phyloP scores from a whole-genome alignment of 2,329 filamentous ascomycete species.

The Gnomoniopsis smithogilvyi region DNA sequence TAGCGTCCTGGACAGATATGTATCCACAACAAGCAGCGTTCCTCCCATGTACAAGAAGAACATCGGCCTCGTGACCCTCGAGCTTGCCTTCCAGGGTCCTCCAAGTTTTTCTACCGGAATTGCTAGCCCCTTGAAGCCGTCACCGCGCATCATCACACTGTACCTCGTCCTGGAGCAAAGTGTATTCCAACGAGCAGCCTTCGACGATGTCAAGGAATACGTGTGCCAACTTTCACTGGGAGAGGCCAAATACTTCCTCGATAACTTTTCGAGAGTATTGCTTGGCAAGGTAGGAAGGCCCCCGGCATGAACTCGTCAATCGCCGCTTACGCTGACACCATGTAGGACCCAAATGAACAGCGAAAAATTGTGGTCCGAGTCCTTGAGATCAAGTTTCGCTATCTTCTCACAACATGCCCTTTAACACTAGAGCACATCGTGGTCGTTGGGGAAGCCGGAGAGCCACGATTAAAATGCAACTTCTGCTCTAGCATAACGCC shows the following conservation, averaged over 20 bases:
- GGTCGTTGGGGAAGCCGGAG: constrained; percentile 21
- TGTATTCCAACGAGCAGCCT: constrained; percentile 30
- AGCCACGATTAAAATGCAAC: constrained; percentile 21
- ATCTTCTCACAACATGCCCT: constrained; percentile 39
- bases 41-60: constrained; percentile 33
- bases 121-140: constrained; percentile 11
- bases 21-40: constrained; percentile 24
- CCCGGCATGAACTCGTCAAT: neutral
- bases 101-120: constrained; percentile 16
- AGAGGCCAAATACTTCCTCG: constrained; percentile 38
- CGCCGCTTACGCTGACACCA: neutral
- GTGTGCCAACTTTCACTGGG: constrained; percentile 37
- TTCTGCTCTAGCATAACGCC: constrained; percentile 15
- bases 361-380: constrained; percentile 24
- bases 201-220: constrained; percentile 45
- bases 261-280: constrained; percentile 32
- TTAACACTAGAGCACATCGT: constrained; percentile 26
- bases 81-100: constrained; percentile 28
- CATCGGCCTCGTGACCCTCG: constrained; percentile 29
- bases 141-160: constrained; percentile 30
- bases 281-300: constrained; percentile 28
- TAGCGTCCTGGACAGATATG: constrained; percentile 24
- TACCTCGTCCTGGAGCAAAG: constrained; percentile 31
- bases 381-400: constrained; percentile 40
- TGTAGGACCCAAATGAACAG: constrained; percentile 6